Evolutionary conservation across 2,329 filamentous ascomycete species (phyloP).

Genomic region (Helicocarpus griseus): DNA sequence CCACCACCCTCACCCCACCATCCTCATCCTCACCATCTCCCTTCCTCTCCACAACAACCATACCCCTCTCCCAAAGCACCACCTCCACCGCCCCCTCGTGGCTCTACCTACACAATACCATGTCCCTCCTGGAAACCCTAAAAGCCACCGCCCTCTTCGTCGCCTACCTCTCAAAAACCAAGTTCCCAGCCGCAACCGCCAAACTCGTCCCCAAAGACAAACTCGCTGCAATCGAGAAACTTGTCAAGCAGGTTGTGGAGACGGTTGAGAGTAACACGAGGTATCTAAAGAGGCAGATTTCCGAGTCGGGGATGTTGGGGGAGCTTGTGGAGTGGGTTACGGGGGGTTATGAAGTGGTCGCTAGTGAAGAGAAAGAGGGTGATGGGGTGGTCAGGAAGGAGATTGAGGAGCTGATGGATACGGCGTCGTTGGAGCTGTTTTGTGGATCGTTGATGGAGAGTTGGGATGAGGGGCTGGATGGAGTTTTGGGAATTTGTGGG

Average conservation of each 20-base stretch:
- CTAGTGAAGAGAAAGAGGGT: conserved; percentile 13
- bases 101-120: conserved; percentile 31
- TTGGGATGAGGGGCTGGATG: conserved; percentile 37
- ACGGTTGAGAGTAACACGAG: conserved; percentile 26
- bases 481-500: conserved; percentile 17
- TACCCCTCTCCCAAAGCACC: conserved; percentile 7
- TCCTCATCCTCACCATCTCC: background rate
- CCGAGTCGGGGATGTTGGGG: conserved; percentile 32
- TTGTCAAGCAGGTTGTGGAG: conserved; percentile 22
- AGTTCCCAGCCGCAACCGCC: conserved; percentile 13
- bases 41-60: conserved; percentile 3
- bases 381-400: conserved; percentile 8
- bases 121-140: conserved; percentile 32
- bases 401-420: conserved; percentile 28
- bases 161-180: conserved; percentile 14
- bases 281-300: conserved; percentile 28
- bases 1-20: background rate
- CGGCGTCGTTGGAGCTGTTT: conserved; percentile 32
- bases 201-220: conserved; percentile 21
- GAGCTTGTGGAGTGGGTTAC: conserved; percentile 31
- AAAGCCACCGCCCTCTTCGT: conserved; percentile 29
- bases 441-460: conserved; percentile 38
- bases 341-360: conserved; percentile 12
- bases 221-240: conserved; percentile 20
- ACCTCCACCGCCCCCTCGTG: conserved; percentile 28